Base-by-base conservation (phyloP, 2,329 filamentous ascomycete species). In the Hymenoscyphus scutula region DNA sequence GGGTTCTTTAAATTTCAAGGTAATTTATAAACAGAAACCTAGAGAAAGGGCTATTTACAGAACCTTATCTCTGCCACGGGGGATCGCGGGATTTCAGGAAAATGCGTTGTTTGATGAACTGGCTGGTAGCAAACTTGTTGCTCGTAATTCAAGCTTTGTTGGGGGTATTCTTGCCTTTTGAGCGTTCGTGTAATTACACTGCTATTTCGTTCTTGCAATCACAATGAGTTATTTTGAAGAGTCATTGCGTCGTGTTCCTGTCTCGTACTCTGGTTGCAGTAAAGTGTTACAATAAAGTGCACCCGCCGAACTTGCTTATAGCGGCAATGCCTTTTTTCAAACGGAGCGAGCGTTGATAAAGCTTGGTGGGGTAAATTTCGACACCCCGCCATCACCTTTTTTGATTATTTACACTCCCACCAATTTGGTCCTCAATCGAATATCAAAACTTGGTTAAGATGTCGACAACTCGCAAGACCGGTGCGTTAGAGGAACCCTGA, bases 391-490 rank as follows among this genome's bases (percentile, higher is more conserved):
- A 56, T 56, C 19, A 54, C 25, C 51, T 29, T 29, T 29, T 32
- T 54, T 30, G 25, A 54, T 27, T 32, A 29, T 54, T 23, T 15
- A 15, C 51, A 53, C 29, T 25, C 23, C 51, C 30, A n/a, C 15
- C 34, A 53, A 59, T 37, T 45, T 45, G 34, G 53, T 29, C 8
- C 58, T 29, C 17, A 19, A 38, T 38, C 11, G 45, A 59, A 54
- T 41, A 41, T 41, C 45, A 19, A n/a, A 54, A 53, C 19, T 27
- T 60, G 30, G 30, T 32, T 59, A 70, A 67, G 53, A 69, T 70
- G 65, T 59, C 65, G 57, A 27, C 65, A 30, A 59, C 53, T 37
- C 64, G 63, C 38, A 71, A 70, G 60, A 70, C 69, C 60, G 69
- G 69, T 62, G 51, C 13, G 19, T 15, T 17, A 15, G 8, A 17